Evolutionary conservation across 2,329 filamentous ascomycete genomes (phyloP).

Genomic region (Fusarium sp.): DNA sequence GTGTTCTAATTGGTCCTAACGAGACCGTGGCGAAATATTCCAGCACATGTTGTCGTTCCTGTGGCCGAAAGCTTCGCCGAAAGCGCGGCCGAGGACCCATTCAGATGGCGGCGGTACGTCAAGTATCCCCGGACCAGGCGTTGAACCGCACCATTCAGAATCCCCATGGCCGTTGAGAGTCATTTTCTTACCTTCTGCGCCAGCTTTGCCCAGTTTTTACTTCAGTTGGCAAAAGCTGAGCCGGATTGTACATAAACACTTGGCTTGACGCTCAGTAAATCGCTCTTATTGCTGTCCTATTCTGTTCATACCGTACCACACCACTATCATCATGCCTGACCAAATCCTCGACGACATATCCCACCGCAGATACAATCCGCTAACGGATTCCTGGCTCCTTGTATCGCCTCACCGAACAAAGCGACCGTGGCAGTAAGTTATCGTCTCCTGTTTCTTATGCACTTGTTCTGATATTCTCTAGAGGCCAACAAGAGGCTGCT

Average conservation of each 20-base stretch:
- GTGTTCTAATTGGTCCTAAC: too few species aligned
- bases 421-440: slow-evolving; percentile 93
- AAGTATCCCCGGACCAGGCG: slow-evolving; percentile 26
- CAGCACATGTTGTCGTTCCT: slow-evolving; percentile 26
- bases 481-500: slow-evolving; percentile 83
- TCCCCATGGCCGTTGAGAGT: slow-evolving; percentile 13
- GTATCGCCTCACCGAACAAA: slow-evolving; percentile 98
- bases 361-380: slow-evolving; percentile 92
- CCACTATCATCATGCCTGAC: slow-evolving; percentile 73
- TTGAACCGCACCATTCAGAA: slow-evolving; percentile 45
- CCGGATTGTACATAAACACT: neutral
- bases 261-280: neutral
- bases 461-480: slow-evolving; percentile 53
- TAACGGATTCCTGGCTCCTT: slow-evolving; percentile 91
- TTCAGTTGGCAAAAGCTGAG: neutral
- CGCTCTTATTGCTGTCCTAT: slow-evolving; percentile 3
- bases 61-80: slow-evolving; percentile 42
- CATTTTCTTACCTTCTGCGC: slow-evolving; percentile 27
- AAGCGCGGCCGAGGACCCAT: slow-evolving; percentile 44
- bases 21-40: neutral
- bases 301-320: slow-evolving; percentile 28
- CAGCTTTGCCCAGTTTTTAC: neutral
- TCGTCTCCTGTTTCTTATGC: neutral
- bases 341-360: slow-evolving; percentile 94
- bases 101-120: slow-evolving; percentile 11